phyloP scores from a whole-genome alignment of 257 asterid species.

The Nicotiana undulata region DNA sequence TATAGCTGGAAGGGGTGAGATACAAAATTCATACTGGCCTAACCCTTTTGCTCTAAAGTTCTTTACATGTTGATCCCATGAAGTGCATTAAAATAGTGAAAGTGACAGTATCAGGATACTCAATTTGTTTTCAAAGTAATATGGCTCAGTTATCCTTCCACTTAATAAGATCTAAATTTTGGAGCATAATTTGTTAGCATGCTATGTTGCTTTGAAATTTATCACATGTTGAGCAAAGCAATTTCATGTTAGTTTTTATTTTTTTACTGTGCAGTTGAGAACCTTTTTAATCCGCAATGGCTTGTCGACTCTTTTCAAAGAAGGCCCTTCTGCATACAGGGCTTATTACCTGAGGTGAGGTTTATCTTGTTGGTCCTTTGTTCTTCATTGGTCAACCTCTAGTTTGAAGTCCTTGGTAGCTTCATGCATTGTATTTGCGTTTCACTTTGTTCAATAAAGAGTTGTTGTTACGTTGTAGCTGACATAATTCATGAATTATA shows the following conservation, averaged over 20 bases:
- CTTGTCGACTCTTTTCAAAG: conserved; percentile 72
- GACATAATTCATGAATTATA: neutral
- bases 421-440: neutral
- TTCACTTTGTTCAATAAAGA: neutral
- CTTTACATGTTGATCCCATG: neutral
- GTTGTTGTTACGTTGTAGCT: neutral
- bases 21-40: neutral
- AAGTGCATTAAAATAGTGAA: neutral
- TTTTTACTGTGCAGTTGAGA: conserved; percentile 50
- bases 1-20: neutral
- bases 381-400: neutral
- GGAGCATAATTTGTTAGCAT: conserved; percentile 1
- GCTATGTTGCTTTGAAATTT: neutral
- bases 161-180: neutral
- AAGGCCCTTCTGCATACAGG: conserved; percentile 88
- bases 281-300: conserved; percentile 95
- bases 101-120: neutral
- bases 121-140: neutral
- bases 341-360: conserved; percentile 76
- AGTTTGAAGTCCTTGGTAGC: neutral
- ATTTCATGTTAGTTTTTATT: neutral
- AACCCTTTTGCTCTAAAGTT: neutral
- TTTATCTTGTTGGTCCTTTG: conserved; percentile 12
- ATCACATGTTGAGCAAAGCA: neutral
- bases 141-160: neutral